Conservation (phyloP, 192 early-diverging fungal genomes). For the Gigaspora rosea region DNA sequence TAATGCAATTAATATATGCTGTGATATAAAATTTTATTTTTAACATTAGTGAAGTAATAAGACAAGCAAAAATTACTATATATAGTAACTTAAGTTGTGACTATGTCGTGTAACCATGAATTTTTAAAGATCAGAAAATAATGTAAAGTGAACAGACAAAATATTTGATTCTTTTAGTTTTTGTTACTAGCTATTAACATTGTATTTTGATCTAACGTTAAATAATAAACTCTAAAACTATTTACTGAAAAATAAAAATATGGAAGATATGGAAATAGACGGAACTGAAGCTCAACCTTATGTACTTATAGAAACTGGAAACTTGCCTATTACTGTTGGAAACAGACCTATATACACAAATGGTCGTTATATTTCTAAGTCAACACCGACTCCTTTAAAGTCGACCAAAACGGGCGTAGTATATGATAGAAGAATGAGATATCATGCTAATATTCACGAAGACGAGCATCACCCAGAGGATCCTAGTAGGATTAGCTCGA, state of each 20-base stretch:
- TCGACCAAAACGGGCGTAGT: conserved; percentile 50
- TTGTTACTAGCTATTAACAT: too few relatives aligned
- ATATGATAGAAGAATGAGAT: conserved; percentile 65
- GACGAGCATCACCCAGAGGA: conserved; percentile 74
- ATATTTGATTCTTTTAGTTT: too few relatives aligned
- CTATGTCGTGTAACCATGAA: too few relatives aligned
- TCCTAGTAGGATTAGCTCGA: conserved; percentile 70
- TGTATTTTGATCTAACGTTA: too few relatives aligned
- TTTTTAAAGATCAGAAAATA: too few relatives aligned
- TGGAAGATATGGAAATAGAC: conserved; percentile 11
- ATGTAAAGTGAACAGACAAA: too few relatives aligned
- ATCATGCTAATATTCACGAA: conserved; percentile 60
- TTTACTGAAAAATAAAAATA: neutral
- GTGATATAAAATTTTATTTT: too few relatives aligned
- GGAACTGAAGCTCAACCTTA: conserved; percentile 11
- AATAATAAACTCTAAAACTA: too few relatives aligned
- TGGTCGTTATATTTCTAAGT: neutral
- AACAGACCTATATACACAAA: conserved; percentile 6
- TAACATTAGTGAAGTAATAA: too few relatives aligned
- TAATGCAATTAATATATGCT: too few relatives aligned
- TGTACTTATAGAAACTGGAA: conserved; percentile 19
- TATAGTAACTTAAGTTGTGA: too few relatives aligned
- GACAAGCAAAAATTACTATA: too few relatives aligned
- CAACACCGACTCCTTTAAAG: neutral
- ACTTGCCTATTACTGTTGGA: neutral